Conservation (phyloP, 2,329 filamentous ascomycete species). For the Neonectria punicea region DNA sequence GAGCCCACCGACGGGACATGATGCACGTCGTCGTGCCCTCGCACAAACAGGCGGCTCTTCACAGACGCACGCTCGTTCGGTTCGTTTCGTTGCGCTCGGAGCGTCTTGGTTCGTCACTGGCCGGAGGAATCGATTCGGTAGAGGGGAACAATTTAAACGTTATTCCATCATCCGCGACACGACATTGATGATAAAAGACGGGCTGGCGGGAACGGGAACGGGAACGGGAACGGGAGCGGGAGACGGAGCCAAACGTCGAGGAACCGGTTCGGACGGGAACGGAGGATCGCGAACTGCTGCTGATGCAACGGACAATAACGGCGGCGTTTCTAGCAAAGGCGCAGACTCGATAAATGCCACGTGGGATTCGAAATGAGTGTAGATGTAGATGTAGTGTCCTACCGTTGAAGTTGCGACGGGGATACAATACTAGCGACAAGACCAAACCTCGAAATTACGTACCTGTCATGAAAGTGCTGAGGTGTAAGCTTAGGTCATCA, state of each 20-base stretch:
- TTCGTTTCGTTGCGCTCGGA: not conserved
- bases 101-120: not conserved
- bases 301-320: not conserved
- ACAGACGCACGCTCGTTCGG: not conserved
- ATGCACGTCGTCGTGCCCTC: constrained; percentile 14
- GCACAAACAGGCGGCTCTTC: not conserved
- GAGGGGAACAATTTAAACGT: not conserved
- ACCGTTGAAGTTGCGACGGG: not conserved
- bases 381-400: constrained; percentile 5
- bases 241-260: not conserved
- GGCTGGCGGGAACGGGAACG: not conserved
- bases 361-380: constrained; percentile 13
- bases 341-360: constrained; percentile 1
- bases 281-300: not conserved
- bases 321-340: not conserved
- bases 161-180: not conserved
- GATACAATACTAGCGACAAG: not conserved
- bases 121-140: not conserved
- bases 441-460: constrained; percentile 10
- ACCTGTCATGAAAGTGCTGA: constrained; percentile 8
- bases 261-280: not conserved
- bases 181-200: not conserved
- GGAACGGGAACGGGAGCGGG: not conserved
- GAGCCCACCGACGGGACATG: constrained; percentile 72
- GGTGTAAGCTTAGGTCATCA: constrained; percentile 40